These are phyloP conservation scores for Lactarius sp. DNA, from an alignment of 768 basidiomycete species.

Conservation along the genomic window DNA sequence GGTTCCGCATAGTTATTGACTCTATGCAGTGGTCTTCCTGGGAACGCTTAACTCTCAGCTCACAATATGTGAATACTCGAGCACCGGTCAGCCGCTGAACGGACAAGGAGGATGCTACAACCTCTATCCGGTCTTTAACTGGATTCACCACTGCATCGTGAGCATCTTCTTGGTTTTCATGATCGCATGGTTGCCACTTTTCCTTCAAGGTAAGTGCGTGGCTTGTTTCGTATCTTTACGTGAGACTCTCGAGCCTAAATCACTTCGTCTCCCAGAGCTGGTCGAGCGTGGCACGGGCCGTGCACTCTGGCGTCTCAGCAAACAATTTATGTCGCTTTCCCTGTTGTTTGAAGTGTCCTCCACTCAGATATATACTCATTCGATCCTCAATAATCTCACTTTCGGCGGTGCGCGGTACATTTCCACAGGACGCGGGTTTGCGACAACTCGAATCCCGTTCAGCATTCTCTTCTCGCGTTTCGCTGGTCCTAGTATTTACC, in stretches of 20 bases:
- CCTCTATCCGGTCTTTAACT: constrained; percentile 85
- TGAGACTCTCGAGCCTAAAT: too few species aligned
- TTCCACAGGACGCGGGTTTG: constrained; percentile 97
- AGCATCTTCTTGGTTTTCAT: constrained; percentile 98
- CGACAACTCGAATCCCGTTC: constrained; percentile 92
- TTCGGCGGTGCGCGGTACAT: constrained; percentile 99
- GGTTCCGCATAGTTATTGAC: constrained; percentile 18
- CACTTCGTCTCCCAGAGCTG: too few species aligned
- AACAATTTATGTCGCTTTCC: constrained; percentile 92
- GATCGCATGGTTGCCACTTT: constrained; percentile 92
- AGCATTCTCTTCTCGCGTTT: constrained; percentile 96
- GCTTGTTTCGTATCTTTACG: background rate
- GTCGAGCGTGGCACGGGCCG: constrained; percentile 89
- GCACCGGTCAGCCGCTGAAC: constrained; percentile 64
- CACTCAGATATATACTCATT: constrained; percentile 97
- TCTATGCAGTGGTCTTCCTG: constrained; percentile 77
- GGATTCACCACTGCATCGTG: constrained; percentile 96
- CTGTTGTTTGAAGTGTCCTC: constrained; percentile 97
- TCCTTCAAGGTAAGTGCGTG: constrained; percentile 74
- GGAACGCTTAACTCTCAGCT: constrained; percentile 86
- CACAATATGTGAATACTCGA: constrained; percentile 72
- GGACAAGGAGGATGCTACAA: constrained; percentile 91
- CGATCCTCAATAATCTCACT: constrained; percentile 93
- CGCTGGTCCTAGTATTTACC: constrained; percentile 96
- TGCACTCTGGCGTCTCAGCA: constrained; percentile 85